phyloP scores from a whole-genome alignment of 768 basidiomycete species.

The Tylopilus cervinicoccineus region DNA sequence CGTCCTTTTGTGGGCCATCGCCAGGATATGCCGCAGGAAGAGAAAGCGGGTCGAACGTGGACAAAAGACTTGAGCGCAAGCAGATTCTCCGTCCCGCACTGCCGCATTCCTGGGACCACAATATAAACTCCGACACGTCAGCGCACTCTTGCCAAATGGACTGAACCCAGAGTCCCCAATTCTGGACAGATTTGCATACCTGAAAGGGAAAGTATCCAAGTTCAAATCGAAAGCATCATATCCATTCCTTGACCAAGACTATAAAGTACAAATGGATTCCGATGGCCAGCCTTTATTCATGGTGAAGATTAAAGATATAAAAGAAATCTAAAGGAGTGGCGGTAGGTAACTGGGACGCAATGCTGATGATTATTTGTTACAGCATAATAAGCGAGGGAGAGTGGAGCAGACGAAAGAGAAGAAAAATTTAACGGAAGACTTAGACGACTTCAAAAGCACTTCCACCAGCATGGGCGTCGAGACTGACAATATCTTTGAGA shows the following conservation, averaged over 20 bases:
- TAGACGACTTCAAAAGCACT: slow-evolving; percentile 52
- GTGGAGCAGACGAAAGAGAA: background rate
- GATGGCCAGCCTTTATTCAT: slow-evolving; percentile 13
- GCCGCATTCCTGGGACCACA: background rate
- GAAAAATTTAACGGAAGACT: slow-evolving; percentile 9
- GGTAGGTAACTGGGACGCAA: slow-evolving; percentile 8
- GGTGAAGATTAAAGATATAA: slow-evolving; percentile 19
- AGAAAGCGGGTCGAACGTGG: background rate
- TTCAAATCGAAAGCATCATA: background rate
- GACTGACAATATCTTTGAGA: slow-evolving; percentile 47
- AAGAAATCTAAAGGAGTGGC: slow-evolving; percentile 21
- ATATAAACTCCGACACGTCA: slow-evolving; percentile 6
- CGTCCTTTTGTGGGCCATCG: slow-evolving; percentile 14
- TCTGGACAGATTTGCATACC: slow-evolving; percentile 3
- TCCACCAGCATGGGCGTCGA: slow-evolving; percentile 58
- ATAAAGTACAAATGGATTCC: slow-evolving; percentile 2
- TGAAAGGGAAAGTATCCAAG: slow-evolving; percentile 9
- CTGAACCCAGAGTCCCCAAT: background rate
- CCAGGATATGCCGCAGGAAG: background rate
- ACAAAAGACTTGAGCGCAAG: background rate
- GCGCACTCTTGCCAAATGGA: background rate
- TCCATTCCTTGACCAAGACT: background rate
- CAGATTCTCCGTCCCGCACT: slow-evolving; percentile 8
- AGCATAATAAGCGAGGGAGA: slow-evolving; percentile 6
- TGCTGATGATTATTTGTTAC: slow-evolving; percentile 20